These are phyloP conservation scores for Dactylellina sp. DNA, from an alignment of 2,329 filamentous ascomycete species.

Conservation along the genomic window DNA sequence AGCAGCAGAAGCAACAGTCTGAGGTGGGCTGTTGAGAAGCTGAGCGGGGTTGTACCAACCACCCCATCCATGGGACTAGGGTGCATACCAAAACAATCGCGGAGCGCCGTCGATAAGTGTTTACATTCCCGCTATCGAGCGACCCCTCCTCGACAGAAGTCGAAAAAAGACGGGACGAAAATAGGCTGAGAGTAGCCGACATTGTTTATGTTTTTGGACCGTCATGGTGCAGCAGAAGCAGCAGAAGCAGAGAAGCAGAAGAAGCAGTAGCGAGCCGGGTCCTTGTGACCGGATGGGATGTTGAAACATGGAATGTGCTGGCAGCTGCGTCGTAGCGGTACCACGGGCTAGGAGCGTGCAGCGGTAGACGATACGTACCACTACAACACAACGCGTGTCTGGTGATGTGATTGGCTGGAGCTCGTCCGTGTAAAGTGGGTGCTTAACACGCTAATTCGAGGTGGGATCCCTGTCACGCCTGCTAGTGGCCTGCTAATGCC, in stretches of 20 bases:
- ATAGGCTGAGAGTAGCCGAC: neutral
- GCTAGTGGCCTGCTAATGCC: no score
- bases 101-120: constrained; percentile 15
- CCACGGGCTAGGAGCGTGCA: neutral
- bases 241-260: neutral
- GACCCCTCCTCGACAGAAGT: neutral
- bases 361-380: constrained; percentile 35
- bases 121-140: constrained; percentile 1
- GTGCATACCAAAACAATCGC: constrained; percentile 13
- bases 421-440: constrained; percentile 25
- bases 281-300: constrained; percentile 7
- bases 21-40: neutral
- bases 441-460: constrained; percentile 25
- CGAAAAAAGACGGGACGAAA: constrained; percentile 35
- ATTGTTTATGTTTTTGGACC: constrained; percentile 18
- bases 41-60: neutral
- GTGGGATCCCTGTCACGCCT: constrained; percentile 12
- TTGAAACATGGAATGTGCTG: constrained; percentile 30
- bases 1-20: neutral
- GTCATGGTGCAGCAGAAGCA: constrained; percentile 25
- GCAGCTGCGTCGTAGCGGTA: constrained; percentile 34
- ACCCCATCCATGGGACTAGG: neutral
- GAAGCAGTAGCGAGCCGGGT: neutral
- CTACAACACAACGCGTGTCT: constrained; percentile 3
- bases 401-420: neutral